Evolutionary conservation across 371 early-diverging fungal genomes (phyloP).

Genomic region (Amoeboradix gromovi): DNA sequence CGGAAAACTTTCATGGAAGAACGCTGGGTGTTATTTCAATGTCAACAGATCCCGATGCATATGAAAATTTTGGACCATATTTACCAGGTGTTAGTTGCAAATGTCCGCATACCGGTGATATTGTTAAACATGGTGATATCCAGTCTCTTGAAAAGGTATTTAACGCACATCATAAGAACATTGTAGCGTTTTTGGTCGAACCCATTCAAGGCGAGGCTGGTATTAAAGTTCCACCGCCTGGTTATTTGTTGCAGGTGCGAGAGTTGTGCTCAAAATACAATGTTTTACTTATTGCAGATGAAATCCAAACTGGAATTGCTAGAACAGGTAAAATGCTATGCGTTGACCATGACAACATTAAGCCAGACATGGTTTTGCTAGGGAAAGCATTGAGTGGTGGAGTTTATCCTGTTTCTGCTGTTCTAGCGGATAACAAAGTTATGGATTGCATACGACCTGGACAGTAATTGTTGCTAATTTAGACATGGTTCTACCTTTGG

Average conservation of each 20-base stretch:
- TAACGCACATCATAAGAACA: slow-evolving; percentile 38
- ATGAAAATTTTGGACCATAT: slow-evolving; percentile 62
- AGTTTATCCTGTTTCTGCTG: slow-evolving; percentile 78
- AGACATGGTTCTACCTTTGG: slow-evolving; percentile 66
- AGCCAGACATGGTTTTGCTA: slow-evolving; percentile 1
- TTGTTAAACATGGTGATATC: slow-evolving; percentile 48
- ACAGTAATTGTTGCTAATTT: slow-evolving; percentile 26
- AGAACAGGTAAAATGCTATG: slow-evolving; percentile 1
- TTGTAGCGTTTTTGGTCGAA: slow-evolving; percentile 76
- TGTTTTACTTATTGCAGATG: slow-evolving; percentile 1
- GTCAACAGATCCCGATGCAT: slow-evolving; percentile 69
- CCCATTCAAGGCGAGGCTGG: slow-evolving; percentile 80
- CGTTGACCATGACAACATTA: background rate
- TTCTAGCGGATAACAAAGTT: slow-evolving; percentile 45
- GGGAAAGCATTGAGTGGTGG: slow-evolving; percentile 9
- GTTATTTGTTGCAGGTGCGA: slow-evolving; percentile 1
- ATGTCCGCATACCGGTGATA: slow-evolving; percentile 31
- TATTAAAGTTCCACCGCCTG: slow-evolving; percentile 1
- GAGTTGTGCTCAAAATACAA: slow-evolving; percentile 2
- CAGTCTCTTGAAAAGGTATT: slow-evolving; percentile 60
- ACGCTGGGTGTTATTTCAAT: slow-evolving; percentile 79
- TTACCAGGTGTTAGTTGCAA: slow-evolving; percentile 53
- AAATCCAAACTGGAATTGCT: slow-evolving; percentile 2
- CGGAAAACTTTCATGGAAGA: slow-evolving; percentile 86
- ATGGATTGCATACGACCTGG: slow-evolving; percentile 82